Percentiles rank a stretch among this genome's conserved stretches.
phyloP scores from a whole-genome alignment of 495 filamentous ascomycete genomes.

The Platismatia glauca region DNA sequence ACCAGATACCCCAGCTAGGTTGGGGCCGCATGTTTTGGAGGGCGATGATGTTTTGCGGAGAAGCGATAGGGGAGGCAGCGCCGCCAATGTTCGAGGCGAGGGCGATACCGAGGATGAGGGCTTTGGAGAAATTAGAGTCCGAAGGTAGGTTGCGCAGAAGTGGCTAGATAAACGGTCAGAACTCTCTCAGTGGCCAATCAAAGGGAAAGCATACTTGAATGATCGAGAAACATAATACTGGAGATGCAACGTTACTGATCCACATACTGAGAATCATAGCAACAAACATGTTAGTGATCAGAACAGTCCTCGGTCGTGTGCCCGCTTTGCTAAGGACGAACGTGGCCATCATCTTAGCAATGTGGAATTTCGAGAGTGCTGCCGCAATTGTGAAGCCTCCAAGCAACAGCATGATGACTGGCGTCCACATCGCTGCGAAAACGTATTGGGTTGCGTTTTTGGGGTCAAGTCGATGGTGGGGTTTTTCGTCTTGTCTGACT shows the following conservation, averaged over 20 bases:
- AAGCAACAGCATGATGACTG: slow-evolving; percentile 95
- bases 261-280: slow-evolving; percentile 97
- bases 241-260: slow-evolving; percentile 96
- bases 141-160: slow-evolving; percentile 85
- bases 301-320: slow-evolving; percentile 74
- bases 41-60: slow-evolving; percentile 94
- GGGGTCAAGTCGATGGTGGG: slow-evolving; percentile 57
- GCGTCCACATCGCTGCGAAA: slow-evolving; percentile 96
- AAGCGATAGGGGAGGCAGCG: slow-evolving; percentile 92
- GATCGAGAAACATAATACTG: slow-evolving; percentile 96
- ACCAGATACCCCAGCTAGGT: slow-evolving; percentile 91
- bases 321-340: slow-evolving; percentile 96
- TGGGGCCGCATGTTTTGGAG: slow-evolving; percentile 86
- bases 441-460: slow-evolving; percentile 71
- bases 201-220: slow-evolving; percentile 54
- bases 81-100: slow-evolving; percentile 92
- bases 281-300: slow-evolving; percentile 96
- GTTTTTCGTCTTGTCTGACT: slow-evolving; percentile 65
- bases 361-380: slow-evolving; percentile 91
- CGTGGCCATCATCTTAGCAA: slow-evolving; percentile 93
- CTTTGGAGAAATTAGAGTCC: slow-evolving; percentile 86
- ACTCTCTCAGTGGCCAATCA: neutral
- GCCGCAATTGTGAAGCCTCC: slow-evolving; percentile 95
- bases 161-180: slow-evolving; percentile 48
- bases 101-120: slow-evolving; percentile 92